Conservation (phyloP, 805 yeast genomes). For the Lipomyces sp. region DNA sequence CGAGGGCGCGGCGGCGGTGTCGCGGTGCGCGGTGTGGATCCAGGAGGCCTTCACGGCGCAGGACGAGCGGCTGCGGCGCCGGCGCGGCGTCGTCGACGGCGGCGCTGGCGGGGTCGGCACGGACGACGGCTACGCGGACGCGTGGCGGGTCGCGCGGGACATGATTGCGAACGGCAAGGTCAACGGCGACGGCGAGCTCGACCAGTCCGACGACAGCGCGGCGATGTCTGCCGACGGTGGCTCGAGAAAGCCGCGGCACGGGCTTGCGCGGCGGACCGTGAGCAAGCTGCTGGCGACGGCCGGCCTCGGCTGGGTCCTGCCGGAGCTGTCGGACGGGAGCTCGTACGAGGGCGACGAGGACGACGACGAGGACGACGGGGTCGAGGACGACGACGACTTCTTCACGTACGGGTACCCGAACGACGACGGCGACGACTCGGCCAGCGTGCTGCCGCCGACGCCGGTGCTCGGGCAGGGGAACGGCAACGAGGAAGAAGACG, state of each 20-base stretch:
- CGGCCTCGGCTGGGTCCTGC: too few relatives aligned
- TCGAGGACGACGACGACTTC: background rate
- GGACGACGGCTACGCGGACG: too few relatives aligned
- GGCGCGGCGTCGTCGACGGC: background rate
- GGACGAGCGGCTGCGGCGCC: background rate
- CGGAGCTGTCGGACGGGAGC: background rate
- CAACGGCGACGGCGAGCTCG: too few relatives aligned
- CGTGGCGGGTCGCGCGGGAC: too few relatives aligned
- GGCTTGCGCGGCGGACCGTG: background rate
- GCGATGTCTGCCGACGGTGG: background rate
- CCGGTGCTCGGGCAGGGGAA: conserved; percentile 4
- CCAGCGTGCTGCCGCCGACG: conserved; percentile 7
- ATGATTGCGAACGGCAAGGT: too few relatives aligned
- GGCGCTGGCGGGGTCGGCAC: too few relatives aligned
- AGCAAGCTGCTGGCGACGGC: too few relatives aligned
- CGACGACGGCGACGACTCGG: background rate
- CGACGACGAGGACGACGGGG: conserved; percentile 3
- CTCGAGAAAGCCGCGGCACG: background rate
- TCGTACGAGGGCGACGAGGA: background rate
- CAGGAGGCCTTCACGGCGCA: conserved; percentile 20
- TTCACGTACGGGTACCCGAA: too few relatives aligned
- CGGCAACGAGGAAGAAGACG: background rate
- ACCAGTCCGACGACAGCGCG: background rate
- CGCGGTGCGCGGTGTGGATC: conserved; percentile 33
- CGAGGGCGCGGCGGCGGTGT: conserved; percentile 31